Evolutionary conservation across 1,139 yeast species (phyloP).

Genomic region (Geotrichum aggregatum): DNA sequence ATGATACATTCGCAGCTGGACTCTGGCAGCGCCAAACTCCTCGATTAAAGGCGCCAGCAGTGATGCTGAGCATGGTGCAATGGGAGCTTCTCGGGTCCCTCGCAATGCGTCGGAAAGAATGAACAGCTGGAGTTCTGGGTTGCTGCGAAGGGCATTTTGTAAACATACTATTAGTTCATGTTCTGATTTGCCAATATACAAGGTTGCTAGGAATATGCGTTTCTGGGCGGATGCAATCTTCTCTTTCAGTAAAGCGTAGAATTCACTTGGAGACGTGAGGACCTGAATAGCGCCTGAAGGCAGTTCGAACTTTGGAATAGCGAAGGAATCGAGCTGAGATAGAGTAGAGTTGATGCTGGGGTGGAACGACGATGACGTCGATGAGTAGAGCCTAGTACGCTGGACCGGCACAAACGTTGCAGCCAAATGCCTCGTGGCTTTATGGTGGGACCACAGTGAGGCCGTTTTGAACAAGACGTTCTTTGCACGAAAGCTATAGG

Average conservation of each 20-base stretch:
- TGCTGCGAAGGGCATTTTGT: conserved; percentile 50
- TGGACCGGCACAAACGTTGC: neutral
- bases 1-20: conserved; percentile 78
- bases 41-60: conserved; percentile 63
- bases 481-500: no score
- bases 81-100: conserved; percentile 90
- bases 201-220: conserved; percentile 74
- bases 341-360: conserved; percentile 20
- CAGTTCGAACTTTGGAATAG: conserved; percentile 58
- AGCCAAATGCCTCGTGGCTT: neutral
- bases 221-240: conserved; percentile 46
- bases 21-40: conserved; percentile 62
- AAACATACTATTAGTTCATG: conserved; percentile 50
- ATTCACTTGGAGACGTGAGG: conserved; percentile 60
- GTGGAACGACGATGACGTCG: conserved; percentile 15
- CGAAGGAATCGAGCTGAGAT: conserved; percentile 29
- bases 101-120: conserved; percentile 83
- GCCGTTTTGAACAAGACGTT: conserved; percentile 5
- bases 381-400: neutral
- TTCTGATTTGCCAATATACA: conserved; percentile 82
- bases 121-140: conserved; percentile 60
- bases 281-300: conserved; percentile 59
- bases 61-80: conserved; percentile 64
- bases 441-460: conserved; percentile 4
- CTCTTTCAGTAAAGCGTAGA: conserved; percentile 53